These are phyloP conservation scores for Thinopyrum elongatum DNA, from an alignment of 176 grass and related monocot genomes.

Conservation along the genomic window DNA sequence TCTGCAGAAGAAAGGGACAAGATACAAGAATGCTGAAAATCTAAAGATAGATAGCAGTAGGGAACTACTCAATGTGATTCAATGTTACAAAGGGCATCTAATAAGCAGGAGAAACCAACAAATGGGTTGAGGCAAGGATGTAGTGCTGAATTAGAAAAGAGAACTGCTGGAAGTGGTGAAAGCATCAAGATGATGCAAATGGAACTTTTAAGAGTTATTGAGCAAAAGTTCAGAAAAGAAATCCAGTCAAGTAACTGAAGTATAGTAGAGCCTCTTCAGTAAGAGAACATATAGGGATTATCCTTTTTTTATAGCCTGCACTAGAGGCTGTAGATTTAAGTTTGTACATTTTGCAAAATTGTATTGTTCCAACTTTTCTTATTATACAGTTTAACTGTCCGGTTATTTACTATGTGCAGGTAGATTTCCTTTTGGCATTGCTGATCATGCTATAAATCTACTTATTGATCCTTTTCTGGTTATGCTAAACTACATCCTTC, in stretches of 20 bases:
- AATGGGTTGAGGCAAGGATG: conserved; percentile 51
- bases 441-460: too few species aligned
- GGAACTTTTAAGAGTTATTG: conserved; percentile 63
- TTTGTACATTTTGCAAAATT: too few species aligned
- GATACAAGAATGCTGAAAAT: conserved; percentile 41
- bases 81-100: conserved; percentile 52
- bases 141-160: conserved; percentile 40
- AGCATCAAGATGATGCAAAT: conserved; percentile 38
- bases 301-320: too few species aligned
- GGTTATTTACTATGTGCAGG: too few species aligned
- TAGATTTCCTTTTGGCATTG: too few species aligned
- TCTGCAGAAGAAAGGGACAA: conserved; percentile 40
- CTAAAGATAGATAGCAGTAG: conserved; percentile 47
- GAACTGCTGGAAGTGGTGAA: conserved; percentile 35
- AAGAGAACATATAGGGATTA: conserved; percentile 47
- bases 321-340: too few species aligned
- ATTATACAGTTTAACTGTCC: too few species aligned
- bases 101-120: conserved; percentile 73
- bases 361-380: too few species aligned
- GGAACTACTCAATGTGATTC: conserved; percentile 47
- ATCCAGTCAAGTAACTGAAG: conserved; percentile 44
- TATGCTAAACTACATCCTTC: too few species aligned
- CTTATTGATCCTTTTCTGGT: too few species aligned
- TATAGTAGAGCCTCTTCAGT: conserved; percentile 48
- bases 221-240: conserved; percentile 66